Evolutionary conservation across 2,329 filamentous ascomycete species (phyloP), one percentile per base, ranked within the genome.

Genomic region (Monilinia fructicola): DNA sequence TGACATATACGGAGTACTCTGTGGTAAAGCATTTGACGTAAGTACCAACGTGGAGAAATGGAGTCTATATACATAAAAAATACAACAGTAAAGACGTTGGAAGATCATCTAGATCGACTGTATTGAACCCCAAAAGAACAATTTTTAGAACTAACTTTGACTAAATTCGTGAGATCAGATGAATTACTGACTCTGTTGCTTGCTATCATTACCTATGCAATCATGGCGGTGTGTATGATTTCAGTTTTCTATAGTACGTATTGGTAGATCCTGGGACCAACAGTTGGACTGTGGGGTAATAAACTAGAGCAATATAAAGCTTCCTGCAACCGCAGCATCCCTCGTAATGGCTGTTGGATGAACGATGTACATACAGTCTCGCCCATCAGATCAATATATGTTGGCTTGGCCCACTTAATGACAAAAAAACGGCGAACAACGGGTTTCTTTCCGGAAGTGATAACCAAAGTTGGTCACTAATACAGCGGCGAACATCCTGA

Each of bases 271-370:
- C 14, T 4, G 31, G 31, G 10, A 35, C 31, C 4, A 35, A 35
- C 31, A 35, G 31, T 35, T 6, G 6, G 31, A 38, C 14, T 18
- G 42, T 28, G 21, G 6, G 31, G 56, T 28, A 50, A 50, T 48
- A 26, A 16, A n/a, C 31, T 60, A 50, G 28, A 42, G 40, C 3
- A 42, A 42, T 16, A 42, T 4, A 16, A 35, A 2, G 38, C n/a
- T 35, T 14, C 12, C 28, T 60, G 56, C 44, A 60, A 60, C 56
- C 44, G 50, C 56, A 60, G 50, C 56, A 44, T 31, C 18, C 16
- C 12, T 59, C n/a, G 21, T 26, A 50, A 28, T 12, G 28, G 56
- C 7, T 2, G 28, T 3, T 4, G 7, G 18, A 38, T 38, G 23
- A 48, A 23, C 11, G 28, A 16, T 16, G 18, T 38, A 40, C 12